A percentile compares a stretch with the other conserved stretches of the same genome.
Conservation (phyloP, 371 early-diverging fungal genomes). For the Lichtheimia hyalospora region DNA sequence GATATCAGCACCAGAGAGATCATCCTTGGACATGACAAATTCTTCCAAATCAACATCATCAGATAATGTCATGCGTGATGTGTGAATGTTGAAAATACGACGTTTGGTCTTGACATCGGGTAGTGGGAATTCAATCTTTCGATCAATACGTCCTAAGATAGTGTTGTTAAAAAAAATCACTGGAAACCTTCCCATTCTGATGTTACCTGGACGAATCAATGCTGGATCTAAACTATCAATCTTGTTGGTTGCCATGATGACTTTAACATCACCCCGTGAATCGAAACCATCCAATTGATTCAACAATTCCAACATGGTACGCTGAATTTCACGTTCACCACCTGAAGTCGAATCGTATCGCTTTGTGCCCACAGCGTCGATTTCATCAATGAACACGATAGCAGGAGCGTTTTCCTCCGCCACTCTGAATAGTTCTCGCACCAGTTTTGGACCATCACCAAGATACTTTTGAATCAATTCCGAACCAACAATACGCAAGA, state of each 20-base stretch:
- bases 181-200: no score
- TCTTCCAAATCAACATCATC: constrained; percentile 98
- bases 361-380: constrained; percentile 99
- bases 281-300: constrained; percentile 99
- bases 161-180: not conserved
- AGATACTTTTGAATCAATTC: constrained; percentile 99
- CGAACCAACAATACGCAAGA: constrained; percentile 99
- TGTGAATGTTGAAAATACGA: constrained; percentile 99
- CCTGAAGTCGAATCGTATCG: constrained; percentile 98
- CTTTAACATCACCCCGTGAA: constrained; percentile 99
- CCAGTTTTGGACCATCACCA: constrained; percentile 99
- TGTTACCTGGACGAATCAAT: constrained; percentile 95
- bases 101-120: constrained; percentile 99
- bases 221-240: constrained; percentile 99
- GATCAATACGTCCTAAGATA: constrained; percentile 90
- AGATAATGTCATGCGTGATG: constrained; percentile 96
- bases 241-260: constrained; percentile 99
- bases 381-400: constrained; percentile 99
- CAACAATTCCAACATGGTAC: constrained; percentile 99
- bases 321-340: constrained; percentile 98
- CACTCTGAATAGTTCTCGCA: constrained; percentile 98
- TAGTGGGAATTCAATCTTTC: constrained; percentile 99
- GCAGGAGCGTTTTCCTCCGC: constrained; percentile 99
- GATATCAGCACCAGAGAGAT: constrained; percentile 99
- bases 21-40: constrained; percentile 99